Evolutionary conservation across 768 basidiomycete genomes (phyloP).

Genomic region (Amanita fuliginea): DNA sequence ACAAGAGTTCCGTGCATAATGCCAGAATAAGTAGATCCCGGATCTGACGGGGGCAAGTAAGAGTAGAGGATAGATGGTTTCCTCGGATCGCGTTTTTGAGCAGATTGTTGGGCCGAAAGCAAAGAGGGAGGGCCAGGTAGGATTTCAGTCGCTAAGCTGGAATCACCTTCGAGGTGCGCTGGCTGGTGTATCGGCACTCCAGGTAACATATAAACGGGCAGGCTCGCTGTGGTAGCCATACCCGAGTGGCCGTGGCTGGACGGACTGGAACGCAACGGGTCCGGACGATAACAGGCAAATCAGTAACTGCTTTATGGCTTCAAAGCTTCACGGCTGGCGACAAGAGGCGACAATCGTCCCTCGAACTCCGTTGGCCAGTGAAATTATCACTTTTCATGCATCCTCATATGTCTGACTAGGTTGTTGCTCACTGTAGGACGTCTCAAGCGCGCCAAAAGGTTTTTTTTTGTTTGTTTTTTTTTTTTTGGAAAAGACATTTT

Average conservation of each 20-base stretch:
- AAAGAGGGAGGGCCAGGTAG: slow-evolving; percentile 80
- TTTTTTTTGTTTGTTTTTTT: too few relatives aligned
- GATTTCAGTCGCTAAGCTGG: slow-evolving; percentile 79
- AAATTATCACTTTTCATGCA: too few relatives aligned
- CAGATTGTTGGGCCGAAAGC: slow-evolving; percentile 56
- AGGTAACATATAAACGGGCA: slow-evolving; percentile 64
- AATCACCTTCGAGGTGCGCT: slow-evolving; percentile 73
- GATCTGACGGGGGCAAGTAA: slow-evolving; percentile 77
- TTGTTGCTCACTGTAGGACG: too few relatives aligned
- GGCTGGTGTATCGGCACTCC: slow-evolving; percentile 68
- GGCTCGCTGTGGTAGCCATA: slow-evolving; percentile 67
- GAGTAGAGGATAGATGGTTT: slow-evolving; percentile 61
- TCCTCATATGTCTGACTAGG: too few relatives aligned
- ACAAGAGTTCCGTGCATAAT: slow-evolving; percentile 56
- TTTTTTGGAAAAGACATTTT: too few relatives aligned
- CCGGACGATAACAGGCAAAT: slow-evolving; percentile 4
- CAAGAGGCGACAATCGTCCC: slow-evolving; percentile 5
- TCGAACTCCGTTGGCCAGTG: too few relatives aligned
- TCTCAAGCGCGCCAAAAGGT: too few relatives aligned
- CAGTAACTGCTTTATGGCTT: slow-evolving; percentile 1
- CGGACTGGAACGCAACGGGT: slow-evolving; percentile 14
- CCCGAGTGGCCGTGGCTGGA: slow-evolving; percentile 16
- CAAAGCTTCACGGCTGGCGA: not conserved
- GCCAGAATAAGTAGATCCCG: slow-evolving; percentile 80
- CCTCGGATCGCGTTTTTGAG: slow-evolving; percentile 71